These are phyloP conservation scores for Diaporthe humulicola DNA, from an alignment of 2,329 filamentous ascomycete genomes.

Conservation along the genomic window DNA sequence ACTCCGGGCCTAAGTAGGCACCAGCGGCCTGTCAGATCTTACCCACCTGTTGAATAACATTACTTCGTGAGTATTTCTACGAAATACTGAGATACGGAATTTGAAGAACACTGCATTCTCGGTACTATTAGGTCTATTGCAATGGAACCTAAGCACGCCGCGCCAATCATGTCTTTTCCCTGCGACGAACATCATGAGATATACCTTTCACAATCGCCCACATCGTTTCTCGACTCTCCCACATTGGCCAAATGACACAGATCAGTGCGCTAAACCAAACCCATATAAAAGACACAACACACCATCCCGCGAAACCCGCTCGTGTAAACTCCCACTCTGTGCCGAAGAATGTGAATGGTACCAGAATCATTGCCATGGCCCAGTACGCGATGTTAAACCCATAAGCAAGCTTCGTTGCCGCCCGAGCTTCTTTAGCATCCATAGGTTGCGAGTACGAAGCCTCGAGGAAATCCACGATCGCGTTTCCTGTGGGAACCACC, in stretches of 20 bases:
- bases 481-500: constrained; percentile 51
- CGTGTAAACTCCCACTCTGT: constrained; percentile 52
- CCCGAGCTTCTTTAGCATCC: constrained; percentile 52
- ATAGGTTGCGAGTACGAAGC: constrained; percentile 56
- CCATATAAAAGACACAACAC: constrained; percentile 56
- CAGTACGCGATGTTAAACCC: constrained; percentile 52
- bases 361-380: constrained; percentile 51
- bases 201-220: constrained; percentile 43
- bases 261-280: constrained; percentile 53
- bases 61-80: not conserved
- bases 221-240: constrained; percentile 52
- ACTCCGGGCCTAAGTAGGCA: not conserved
- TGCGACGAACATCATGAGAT: not conserved
- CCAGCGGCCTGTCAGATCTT: constrained; percentile 3
- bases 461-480: constrained; percentile 57
- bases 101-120: too few relatives aligned
- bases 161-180: not conserved
- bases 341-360: constrained; percentile 56
- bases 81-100: not conserved
- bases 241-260: constrained; percentile 55
- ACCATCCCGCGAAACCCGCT: constrained; percentile 53
- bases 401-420: constrained; percentile 53
- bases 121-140: not conserved
- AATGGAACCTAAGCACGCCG: not conserved
- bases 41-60: not conserved